Base-by-base conservation (phyloP, 75 land plant genomes). In the Ceratopteris richardii region DNA sequence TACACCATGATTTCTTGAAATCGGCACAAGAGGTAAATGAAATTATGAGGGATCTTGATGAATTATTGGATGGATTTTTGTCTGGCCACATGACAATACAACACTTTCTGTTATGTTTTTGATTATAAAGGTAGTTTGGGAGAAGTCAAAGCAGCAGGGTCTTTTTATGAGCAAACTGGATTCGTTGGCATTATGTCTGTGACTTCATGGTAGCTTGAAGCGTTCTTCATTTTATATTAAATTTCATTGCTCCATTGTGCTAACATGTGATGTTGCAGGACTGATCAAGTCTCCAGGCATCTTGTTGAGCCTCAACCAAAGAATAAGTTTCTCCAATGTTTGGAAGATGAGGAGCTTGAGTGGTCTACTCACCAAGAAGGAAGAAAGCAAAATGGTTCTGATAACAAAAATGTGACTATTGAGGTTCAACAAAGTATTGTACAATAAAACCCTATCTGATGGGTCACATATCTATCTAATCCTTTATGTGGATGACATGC, bases 1-100 rank as follows among this genome's bases (percentile, higher is more conserved):
- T 39, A 83, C 89, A 5, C 97, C 97, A 43, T 81, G 97, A 9
- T 54, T 92, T 57, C 26, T 92, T 58, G 83, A 93, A 21, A 54
- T 92, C 65, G 89, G 66, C 52, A 59, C 61, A 43, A 79, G 81
- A 69, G 97, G 97, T 87, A 76, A 60, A 17, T 29, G n/a, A n/a
- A n/a, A 44, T 56, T 48, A 18, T 9, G 20, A 10, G 42, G 9
- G 42, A 9, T 40, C 42, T 10, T 14, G 14, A 40, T 40, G 42
- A 9, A 10, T 40, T 40, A 14, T 40, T 40, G 9, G 42, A 14
- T 40, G 42, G 42, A 40, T 40, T 9, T 40, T 40, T 40, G 42
- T 14, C n/a, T n/a, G n/a, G n/a, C n/a, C 14, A 9, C 9, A 40
- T 9, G 42, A 40, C 31, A 0, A 33, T 43, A 59, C 60, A 46